A percentile compares a stretch with the other conserved stretches of the same genome.
Evolutionary conservation across 1,284 basidiomycete species (phyloP).

Genomic region (Polyporus tsugae): DNA sequence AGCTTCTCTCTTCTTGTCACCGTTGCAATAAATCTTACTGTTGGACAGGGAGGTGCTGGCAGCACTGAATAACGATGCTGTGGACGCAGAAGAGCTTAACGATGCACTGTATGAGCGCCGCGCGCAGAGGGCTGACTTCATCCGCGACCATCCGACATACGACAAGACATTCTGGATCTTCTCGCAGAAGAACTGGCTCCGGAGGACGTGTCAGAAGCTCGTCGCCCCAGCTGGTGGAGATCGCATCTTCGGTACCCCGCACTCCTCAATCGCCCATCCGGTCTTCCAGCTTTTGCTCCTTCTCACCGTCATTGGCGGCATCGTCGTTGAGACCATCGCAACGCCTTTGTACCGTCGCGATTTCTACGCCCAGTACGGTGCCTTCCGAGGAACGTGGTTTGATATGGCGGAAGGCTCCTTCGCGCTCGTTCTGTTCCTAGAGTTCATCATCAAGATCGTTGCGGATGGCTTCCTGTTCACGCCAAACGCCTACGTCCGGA

Average conservation of each 20-base stretch:
- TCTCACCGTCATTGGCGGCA: conserved; percentile 82
- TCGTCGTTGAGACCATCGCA: conserved; percentile 87
- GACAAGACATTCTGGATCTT: conserved; percentile 94
- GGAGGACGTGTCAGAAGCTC: conserved; percentile 84
- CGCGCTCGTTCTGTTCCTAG: conserved; percentile 80
- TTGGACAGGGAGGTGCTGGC: conserved; percentile 70
- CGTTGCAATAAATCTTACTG: conserved; percentile 1
- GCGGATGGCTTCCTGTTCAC: conserved; percentile 95
- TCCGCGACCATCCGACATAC: conserved; percentile 88
- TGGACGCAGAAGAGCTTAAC: conserved; percentile 57
- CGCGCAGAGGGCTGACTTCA: conserved; percentile 89
- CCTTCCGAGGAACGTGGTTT: conserved; percentile 84
- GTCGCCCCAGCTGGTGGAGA: conserved; percentile 88
- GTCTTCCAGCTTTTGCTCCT: conserved; percentile 84
- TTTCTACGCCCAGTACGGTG: conserved; percentile 73
- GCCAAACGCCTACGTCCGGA: conserved; percentile 93
- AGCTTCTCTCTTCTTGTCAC: conserved; percentile 36
- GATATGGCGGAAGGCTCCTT: conserved; percentile 85
- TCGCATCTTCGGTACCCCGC: conserved; percentile 80
- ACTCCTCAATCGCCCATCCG: conserved; percentile 73
- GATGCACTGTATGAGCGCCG: conserved; percentile 78
- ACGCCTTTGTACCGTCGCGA: conserved; percentile 87
- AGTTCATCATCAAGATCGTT: conserved; percentile 91
- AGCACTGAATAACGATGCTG: conserved; percentile 60
- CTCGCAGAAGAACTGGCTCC: conserved; percentile 81